Evolutionary conservation across 805 yeast species (phyloP).

Genomic region (Starmerella roubikii): DNA sequence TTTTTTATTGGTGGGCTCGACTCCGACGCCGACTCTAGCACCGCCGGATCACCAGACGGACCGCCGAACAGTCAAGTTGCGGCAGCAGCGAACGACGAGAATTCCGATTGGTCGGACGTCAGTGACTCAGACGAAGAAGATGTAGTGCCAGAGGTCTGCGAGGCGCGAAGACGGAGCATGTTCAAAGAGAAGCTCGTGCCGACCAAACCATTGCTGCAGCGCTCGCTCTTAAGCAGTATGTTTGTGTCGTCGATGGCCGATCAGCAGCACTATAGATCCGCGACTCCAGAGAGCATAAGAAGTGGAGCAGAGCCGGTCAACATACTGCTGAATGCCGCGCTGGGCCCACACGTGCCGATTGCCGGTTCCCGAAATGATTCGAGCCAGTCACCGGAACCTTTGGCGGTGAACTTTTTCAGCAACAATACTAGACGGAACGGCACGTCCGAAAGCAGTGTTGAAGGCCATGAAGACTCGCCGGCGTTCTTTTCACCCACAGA

Average conservation of each 20-base stretch:
- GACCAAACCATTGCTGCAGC: conserved; percentile 23
- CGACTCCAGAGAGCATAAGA: not conserved
- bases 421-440: no score
- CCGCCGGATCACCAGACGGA: conserved; percentile 14
- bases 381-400: no score
- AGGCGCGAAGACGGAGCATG: conserved; percentile 19
- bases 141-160: conserved; percentile 21
- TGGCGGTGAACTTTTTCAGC: no score
- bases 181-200: conserved; percentile 23
- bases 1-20: conserved; percentile 29
- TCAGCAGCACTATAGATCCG: not conserved
- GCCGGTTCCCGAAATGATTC: not conserved
- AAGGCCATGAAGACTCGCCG: no score
- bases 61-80: conserved; percentile 1
- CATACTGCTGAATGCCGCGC: conserved; percentile 13
- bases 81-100: not conserved
- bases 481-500: not conserved
- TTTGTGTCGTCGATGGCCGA: conserved; percentile 16
- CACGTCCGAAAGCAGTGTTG: no score
- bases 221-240: conserved; percentile 29
- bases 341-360: conserved; percentile 14
- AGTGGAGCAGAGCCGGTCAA: conserved; percentile 14
- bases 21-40: conserved; percentile 22
- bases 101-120: conserved; percentile 18
- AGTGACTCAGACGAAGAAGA: conserved; percentile 12